These are phyloP conservation scores for Zygosaccharomyces pseudobailii DNA, from an alignment of 1,139 yeast genomes.

Conservation along the genomic window DNA sequence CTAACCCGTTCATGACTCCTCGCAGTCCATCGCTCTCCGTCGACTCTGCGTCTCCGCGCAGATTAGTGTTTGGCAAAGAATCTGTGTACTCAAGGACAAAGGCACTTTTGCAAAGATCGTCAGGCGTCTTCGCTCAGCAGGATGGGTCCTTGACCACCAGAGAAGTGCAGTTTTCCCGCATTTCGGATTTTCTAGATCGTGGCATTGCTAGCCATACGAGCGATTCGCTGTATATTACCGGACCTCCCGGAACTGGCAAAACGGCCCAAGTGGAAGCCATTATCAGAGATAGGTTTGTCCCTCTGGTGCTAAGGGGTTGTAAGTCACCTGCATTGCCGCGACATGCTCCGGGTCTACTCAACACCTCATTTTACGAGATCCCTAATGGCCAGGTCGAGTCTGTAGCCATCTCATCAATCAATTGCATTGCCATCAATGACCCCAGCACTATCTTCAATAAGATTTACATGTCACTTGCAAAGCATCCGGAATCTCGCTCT, in stretches of 20 bases:
- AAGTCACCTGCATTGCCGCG: constrained; percentile 6
- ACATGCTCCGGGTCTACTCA: constrained; percentile 13
- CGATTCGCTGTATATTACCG: constrained; percentile 82
- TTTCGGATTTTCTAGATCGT: constrained; percentile 45
- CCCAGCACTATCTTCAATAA: constrained; percentile 28
- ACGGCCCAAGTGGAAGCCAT: constrained; percentile 72
- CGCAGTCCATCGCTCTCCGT: background rate
- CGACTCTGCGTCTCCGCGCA: constrained; percentile 15
- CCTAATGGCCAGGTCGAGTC: constrained; percentile 17
- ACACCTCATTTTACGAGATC: constrained; percentile 19
- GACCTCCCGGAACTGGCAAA: constrained; percentile 98
- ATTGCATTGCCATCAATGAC: constrained; percentile 31
- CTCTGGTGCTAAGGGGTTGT: constrained; percentile 9
- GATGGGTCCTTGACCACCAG: constrained; percentile 38
- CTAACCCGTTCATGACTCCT: constrained; percentile 1
- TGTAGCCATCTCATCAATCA: constrained; percentile 26
- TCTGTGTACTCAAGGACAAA: constrained; percentile 28
- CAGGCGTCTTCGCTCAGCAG: constrained; percentile 15
- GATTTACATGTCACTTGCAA: constrained; percentile 21
- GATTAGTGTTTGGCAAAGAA: constrained; percentile 23
- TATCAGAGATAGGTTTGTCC: constrained; percentile 31
- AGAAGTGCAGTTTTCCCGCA: constrained; percentile 49
- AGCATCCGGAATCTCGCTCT: constrained; percentile 6
- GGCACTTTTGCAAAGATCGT: constrained; percentile 30
- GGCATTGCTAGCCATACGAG: constrained; percentile 42